phyloP scores from a whole-genome alignment of 2,329 filamentous ascomycete genomes.

The Botryosphaeria agaves region DNA sequence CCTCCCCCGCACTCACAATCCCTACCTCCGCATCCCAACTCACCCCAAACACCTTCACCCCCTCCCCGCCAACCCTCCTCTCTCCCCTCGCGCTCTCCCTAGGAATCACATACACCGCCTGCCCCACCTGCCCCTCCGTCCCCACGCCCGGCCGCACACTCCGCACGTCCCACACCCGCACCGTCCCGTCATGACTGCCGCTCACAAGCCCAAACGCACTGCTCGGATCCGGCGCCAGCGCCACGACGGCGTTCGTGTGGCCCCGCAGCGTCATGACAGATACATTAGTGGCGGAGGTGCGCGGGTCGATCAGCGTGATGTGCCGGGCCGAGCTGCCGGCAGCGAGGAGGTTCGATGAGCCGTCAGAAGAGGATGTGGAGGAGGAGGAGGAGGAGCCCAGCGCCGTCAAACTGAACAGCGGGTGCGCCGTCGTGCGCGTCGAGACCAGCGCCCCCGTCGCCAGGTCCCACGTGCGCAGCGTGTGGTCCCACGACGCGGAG shows the following conservation, averaged over 20 bases:
- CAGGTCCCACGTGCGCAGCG: slow-evolving; percentile 78
- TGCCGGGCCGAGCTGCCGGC: slow-evolving; percentile 74
- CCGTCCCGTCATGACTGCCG: slow-evolving; percentile 83
- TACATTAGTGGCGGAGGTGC: slow-evolving; percentile 57
- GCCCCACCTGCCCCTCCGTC: slow-evolving; percentile 32
- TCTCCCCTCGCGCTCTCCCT: slow-evolving; percentile 48
- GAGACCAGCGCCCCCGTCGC: slow-evolving; percentile 64
- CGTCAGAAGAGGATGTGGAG: slow-evolving; percentile 48
- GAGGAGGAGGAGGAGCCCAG: slow-evolving; percentile 48
- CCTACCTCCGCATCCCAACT: slow-evolving; percentile 74
- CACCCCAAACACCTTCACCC: slow-evolving; percentile 78
- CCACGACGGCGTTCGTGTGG: slow-evolving; percentile 57
- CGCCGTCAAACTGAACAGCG: slow-evolving; percentile 62
- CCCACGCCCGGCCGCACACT: slow-evolving; percentile 40
- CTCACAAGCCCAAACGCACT: slow-evolving; percentile 74
- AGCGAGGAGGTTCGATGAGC: slow-evolving; percentile 51
- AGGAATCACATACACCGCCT: slow-evolving; percentile 60
- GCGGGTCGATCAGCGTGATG: slow-evolving; percentile 84
- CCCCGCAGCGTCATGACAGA: slow-evolving; percentile 82
- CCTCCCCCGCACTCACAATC: slow-evolving; percentile 82
- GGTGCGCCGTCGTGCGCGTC: slow-evolving; percentile 67
- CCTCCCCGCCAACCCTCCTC: slow-evolving; percentile 55
- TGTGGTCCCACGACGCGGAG: slow-evolving; percentile 81
- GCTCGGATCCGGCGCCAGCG: slow-evolving; percentile 40
- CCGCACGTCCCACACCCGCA: slow-evolving; percentile 84